phyloP scores from a whole-genome alignment of 345 rosid genomes.

The Microcos paniculata region DNA sequence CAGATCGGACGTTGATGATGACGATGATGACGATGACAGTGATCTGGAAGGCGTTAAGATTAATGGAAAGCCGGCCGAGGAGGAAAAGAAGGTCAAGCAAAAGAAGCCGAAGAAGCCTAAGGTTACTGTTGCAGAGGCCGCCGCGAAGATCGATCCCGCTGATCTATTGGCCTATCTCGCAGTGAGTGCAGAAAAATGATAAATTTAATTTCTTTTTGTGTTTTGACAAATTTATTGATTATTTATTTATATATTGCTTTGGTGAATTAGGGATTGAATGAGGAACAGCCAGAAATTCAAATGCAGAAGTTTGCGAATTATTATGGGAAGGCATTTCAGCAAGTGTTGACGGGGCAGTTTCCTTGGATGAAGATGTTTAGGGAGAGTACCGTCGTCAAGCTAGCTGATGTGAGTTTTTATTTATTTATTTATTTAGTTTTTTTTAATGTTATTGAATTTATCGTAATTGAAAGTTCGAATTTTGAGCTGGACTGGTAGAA shows the following conservation, averaged over 20 bases:
- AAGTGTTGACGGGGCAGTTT: constrained; percentile 51
- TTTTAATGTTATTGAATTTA: not conserved
- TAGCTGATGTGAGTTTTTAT: constrained; percentile 45
- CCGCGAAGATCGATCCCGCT: constrained; percentile 51
- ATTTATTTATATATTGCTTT: not conserved
- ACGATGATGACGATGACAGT: constrained; percentile 37
- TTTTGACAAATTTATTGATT: not conserved
- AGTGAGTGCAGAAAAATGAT: constrained; percentile 39
- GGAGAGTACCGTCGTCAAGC: constrained; percentile 51
- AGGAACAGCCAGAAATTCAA: constrained; percentile 55
- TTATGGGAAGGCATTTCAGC: constrained; percentile 59
- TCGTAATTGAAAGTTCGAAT: not conserved
- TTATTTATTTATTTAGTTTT: not conserved
- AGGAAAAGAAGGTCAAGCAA: constrained; percentile 39
- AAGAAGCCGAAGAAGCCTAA: constrained; percentile 76
- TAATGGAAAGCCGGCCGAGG: constrained; percentile 30
- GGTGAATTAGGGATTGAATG: constrained; percentile 42
- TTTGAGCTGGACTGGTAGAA: not conserved
- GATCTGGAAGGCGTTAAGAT: constrained; percentile 34
- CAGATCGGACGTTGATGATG: constrained; percentile 40
- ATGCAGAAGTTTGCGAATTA: constrained; percentile 70
- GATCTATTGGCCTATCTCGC: constrained; percentile 56
- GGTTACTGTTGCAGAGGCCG: constrained; percentile 63
- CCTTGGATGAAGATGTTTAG: constrained; percentile 65
- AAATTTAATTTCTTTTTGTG: constrained; percentile 12